Evolutionary conservation across 2,329 filamentous ascomycete genomes (phyloP), one percentile per base, ranked within the genome.

Genomic region (Arachnomyces sp.): DNA sequence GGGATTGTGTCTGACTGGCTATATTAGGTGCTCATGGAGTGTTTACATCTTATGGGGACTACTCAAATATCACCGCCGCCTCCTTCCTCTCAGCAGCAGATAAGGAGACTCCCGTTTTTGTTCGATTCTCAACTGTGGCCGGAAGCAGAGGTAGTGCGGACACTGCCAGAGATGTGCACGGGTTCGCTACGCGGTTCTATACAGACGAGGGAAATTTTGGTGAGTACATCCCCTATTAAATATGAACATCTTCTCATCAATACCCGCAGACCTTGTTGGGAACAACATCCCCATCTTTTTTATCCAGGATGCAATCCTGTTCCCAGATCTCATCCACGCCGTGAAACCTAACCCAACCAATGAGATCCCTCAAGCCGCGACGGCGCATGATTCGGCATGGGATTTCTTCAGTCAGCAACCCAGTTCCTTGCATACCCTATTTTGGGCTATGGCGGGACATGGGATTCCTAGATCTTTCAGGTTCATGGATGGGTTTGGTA

Each of bases 111-210:
- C 69, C 77, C 0, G 66, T 80, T 1, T 85, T 86, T 52, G 67
- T 81, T n/a, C 78, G 83, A 12, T 84, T 86, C 57, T 86, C 82
- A 0, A 86, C 82, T 2, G 84, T 88, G 7, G 77, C 80, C 14
- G 81, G 81, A 2, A 81, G 75, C 28, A 71, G 77, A 11, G 84
- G 83, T 21, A 83, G 78, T 50, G 74, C 78, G 2, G 83, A 87
- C 51, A 81, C 80, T 0, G 80, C 73, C 5, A 74, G 84, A 28
- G 83, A 87, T 65, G 80, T 86, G 0, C 82, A 83, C 46, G 83
- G 83, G 1, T 86, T 86, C 51, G 82, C 83, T 2, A 75, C 71
- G 36, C 72, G 73, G 41, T 80, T 83, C 50, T 86, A 85, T 52
- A 86, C 82, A 0, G 78, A 84, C 30, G 80, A 84, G 50, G 82